Conservation (phyloP, 345 rosid species). For the Euphorbia tirucalli region DNA sequence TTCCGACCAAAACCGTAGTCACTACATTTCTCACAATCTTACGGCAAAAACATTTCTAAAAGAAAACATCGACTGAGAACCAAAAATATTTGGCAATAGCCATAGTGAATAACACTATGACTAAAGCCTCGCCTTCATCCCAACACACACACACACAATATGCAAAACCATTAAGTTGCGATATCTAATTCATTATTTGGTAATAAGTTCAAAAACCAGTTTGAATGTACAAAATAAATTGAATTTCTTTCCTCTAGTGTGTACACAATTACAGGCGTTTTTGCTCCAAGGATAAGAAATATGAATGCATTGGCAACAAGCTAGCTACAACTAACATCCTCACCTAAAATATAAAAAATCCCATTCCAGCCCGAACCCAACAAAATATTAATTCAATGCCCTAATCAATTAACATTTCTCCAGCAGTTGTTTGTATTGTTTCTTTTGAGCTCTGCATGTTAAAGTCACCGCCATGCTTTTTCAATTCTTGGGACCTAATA, state of each 20-base stretch:
- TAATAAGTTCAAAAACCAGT: background rate
- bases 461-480: conserved; percentile 55
- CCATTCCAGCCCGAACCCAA: background rate
- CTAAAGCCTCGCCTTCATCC: no score
- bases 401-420: conserved; percentile 83
- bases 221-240: background rate
- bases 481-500: conserved; percentile 56
- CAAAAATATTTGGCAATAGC: no score
- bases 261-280: background rate
- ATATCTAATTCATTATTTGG: background rate
- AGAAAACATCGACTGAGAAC: no score
- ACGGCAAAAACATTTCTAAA: no score
- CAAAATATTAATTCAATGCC: background rate
- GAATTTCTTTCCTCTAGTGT: background rate
- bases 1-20: no score
- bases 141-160: no score
- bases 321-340: background rate
- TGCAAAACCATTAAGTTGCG: no score
- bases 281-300: background rate
- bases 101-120: no score
- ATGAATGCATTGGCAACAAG: background rate
- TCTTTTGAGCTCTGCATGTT: conserved; percentile 51
- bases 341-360: background rate
- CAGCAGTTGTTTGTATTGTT: conserved; percentile 63
- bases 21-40: no score